A percentile compares a stretch with the other conserved stretches of the same genome.
These are phyloP conservation scores for Mytilinidion resinicola DNA, from an alignment of 495 filamentous ascomycete genomes.

Conservation along the genomic window DNA sequence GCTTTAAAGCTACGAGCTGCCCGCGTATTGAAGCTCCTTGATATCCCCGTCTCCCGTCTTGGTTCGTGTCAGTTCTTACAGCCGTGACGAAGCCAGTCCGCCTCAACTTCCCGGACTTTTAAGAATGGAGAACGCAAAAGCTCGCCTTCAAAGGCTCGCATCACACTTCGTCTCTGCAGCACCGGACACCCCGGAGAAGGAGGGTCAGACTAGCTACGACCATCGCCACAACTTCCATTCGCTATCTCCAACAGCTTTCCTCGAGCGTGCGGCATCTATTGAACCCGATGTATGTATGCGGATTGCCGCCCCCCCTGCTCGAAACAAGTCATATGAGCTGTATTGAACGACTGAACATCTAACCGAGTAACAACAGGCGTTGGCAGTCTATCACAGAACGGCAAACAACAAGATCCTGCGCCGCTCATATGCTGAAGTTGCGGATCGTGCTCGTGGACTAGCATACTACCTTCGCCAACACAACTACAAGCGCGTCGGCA, in stretches of 20 bases:
- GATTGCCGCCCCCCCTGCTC: too few relatives aligned
- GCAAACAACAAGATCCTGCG: conserved; percentile 67
- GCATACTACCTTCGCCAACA: conserved; percentile 78
- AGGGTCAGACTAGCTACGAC: conserved; percentile 33
- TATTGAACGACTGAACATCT: not conserved
- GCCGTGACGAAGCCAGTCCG: too few relatives aligned
- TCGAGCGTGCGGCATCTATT: conserved; percentile 79
- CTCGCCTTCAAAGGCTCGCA: conserved; percentile 55
- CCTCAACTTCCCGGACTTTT: too few relatives aligned
- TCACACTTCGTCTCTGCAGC: conserved; percentile 50
- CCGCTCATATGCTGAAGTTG: conserved; percentile 70
- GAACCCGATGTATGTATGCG: conserved; percentile 65
- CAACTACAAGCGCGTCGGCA: conserved; percentile 62
- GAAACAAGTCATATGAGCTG: not conserved
- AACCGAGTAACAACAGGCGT: conserved; percentile 44
- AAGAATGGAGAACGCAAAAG: not conserved
- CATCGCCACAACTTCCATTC: conserved; percentile 65
- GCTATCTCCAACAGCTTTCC: conserved; percentile 83
- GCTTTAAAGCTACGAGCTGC: too few relatives aligned
- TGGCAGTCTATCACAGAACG: conserved; percentile 83
- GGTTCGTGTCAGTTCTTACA: too few relatives aligned
- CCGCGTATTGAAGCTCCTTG: too few relatives aligned
- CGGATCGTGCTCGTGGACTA: conserved; percentile 77
- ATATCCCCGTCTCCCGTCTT: too few relatives aligned
- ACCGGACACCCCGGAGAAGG: conserved; percentile 30